Evolutionary conservation across 768 basidiomycete genomes (phyloP).

Genomic region (Suillus americanus): DNA sequence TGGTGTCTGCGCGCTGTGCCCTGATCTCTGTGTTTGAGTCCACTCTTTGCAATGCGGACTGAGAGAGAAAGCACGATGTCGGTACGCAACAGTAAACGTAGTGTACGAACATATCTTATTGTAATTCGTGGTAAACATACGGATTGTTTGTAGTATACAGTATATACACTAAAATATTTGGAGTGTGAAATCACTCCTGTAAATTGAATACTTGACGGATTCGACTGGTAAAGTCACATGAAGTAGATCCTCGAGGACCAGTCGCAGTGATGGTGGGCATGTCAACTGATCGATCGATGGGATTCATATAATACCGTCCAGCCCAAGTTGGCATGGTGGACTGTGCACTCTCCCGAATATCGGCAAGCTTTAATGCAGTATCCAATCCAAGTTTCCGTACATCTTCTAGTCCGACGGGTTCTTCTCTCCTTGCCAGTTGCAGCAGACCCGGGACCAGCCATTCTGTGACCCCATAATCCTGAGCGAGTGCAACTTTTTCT

Average conservation of each 20-base stretch:
- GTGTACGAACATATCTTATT: no score
- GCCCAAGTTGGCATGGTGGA: background rate
- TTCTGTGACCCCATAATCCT: conserved; percentile 27
- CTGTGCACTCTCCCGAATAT: conserved; percentile 20
- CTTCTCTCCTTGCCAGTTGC: conserved; percentile 3
- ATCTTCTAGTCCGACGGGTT: conserved; percentile 19
- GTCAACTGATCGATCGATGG: background rate
- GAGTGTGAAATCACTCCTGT: background rate
- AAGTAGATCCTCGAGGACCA: background rate
- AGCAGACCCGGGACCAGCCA: conserved; percentile 35
- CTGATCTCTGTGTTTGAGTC: no score
- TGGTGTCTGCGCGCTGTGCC: no score
- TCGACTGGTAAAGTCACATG: background rate
- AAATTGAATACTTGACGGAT: background rate
- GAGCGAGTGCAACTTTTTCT: conserved; percentile 31
- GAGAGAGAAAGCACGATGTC: no score
- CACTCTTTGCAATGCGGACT: no score
- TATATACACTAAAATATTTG: background rate
- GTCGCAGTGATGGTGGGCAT: background rate
- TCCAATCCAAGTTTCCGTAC: conserved; percentile 16
- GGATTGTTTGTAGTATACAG: no score
- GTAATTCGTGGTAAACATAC: no score
- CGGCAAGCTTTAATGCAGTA: conserved; percentile 19
- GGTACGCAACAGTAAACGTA: no score
- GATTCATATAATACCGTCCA: background rate